Evolutionary conservation across 768 basidiomycete genomes (phyloP).

Genomic region (Russula virescens): DNA sequence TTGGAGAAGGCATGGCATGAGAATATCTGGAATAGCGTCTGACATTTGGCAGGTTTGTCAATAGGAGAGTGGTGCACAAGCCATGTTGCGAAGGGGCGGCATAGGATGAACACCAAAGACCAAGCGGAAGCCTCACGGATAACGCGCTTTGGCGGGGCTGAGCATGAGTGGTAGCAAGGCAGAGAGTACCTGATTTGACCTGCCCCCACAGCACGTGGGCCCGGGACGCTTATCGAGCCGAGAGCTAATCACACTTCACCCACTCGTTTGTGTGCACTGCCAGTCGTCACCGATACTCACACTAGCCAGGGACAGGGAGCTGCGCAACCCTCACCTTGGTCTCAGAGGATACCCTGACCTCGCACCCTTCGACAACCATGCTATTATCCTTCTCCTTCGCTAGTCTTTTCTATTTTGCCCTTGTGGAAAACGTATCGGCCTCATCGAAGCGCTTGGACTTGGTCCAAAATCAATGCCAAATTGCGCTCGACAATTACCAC

Average conservation of each 20-base stretch:
- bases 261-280: too few species aligned
- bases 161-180: too few species aligned
- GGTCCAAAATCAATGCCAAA: not conserved
- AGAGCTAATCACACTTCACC: too few species aligned
- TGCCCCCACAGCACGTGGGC: not conserved
- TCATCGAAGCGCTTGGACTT: slow-evolving; percentile 3
- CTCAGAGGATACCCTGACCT: not conserved
- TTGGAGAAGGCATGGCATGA: not conserved
- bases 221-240: too few species aligned
- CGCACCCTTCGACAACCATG: not conserved
- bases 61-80: not conserved
- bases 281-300: not conserved
- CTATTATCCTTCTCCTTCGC: not conserved
- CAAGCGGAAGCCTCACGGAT: not conserved
- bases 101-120: not conserved
- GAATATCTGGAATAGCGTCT: not conserved
- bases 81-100: not conserved
- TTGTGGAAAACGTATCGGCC: not conserved
- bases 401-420: not conserved
- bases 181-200: too few species aligned
- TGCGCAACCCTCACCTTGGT: not conserved
- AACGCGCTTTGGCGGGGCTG: not conserved
- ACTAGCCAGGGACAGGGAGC: not conserved
- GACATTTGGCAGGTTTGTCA: not conserved
- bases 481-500: slow-evolving; percentile 1